Conservation (phyloP, 1,139 yeast genomes). For the Schizosaccharomyces versatilis region DNA sequence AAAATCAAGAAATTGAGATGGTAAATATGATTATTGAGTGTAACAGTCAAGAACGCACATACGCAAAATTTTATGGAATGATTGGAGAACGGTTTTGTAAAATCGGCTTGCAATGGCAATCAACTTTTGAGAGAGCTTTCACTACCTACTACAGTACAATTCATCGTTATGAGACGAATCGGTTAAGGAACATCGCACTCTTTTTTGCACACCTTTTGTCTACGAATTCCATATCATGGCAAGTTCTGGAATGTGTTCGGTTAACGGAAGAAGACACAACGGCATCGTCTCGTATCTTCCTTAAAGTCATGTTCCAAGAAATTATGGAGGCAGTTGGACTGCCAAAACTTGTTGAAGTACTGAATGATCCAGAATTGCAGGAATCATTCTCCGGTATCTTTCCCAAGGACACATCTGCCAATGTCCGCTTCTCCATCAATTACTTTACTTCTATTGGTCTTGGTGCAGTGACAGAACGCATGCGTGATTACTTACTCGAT, state of each 20-base stretch:
- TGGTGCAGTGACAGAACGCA: slow-evolving; percentile 59
- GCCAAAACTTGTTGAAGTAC: slow-evolving; percentile 27
- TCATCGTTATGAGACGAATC: slow-evolving; percentile 49
- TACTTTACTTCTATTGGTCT: slow-evolving; percentile 83
- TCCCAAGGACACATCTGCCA: slow-evolving; percentile 25
- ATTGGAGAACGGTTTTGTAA: slow-evolving; percentile 47
- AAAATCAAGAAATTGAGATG: slow-evolving; percentile 23
- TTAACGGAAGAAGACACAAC: slow-evolving; percentile 55
- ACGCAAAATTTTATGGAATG: slow-evolving; percentile 65
- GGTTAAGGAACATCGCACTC: slow-evolving; percentile 59
- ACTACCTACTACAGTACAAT: slow-evolving; percentile 33
- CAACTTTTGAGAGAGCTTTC: slow-evolving; percentile 33
- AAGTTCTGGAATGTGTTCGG: slow-evolving; percentile 27
- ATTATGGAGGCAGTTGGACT: slow-evolving; percentile 60
- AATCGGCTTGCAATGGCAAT: slow-evolving; percentile 33
- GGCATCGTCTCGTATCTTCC: slow-evolving; percentile 58
- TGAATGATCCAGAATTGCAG: slow-evolving; percentile 25
- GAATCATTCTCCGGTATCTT: slow-evolving; percentile 19
- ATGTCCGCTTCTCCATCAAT: slow-evolving; percentile 64
- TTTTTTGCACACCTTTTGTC: slow-evolving; percentile 75
- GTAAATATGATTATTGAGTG: slow-evolving; percentile 63
- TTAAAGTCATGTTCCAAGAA: slow-evolving; percentile 64
- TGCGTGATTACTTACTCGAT: slow-evolving; percentile 36
- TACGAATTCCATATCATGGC: slow-evolving; percentile 47
- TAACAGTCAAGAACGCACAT: slow-evolving; percentile 71